phyloP scores from a whole-genome alignment of 306 rosid genomes.

The Cucumis sativus region Cucumber_9930_V3 NC_026659.2:2920001-2920500 shows the following conservation, averaged over 20 bases:
- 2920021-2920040: constrained; percentile 5
- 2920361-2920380: neutral
- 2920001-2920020: constrained; percentile 3
- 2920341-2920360: neutral
- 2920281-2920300: neutral
- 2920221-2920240: neutral
- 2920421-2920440: neutral
- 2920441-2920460: neutral
- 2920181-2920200: constrained; percentile 1
- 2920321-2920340: neutral
- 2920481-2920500: neutral
- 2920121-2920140: neutral
- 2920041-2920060: constrained; percentile 1
- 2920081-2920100: neutral
- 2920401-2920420: neutral
- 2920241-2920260: neutral
- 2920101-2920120: neutral
- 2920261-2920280: neutral
- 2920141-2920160: neutral
- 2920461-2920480: neutral
- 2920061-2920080: neutral
- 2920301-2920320: neutral
- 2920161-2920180: neutral
- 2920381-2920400: neutral
- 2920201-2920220: neutral